Percentiles rank a stretch among this genome's conserved stretches.
Conservation (phyloP, 225 moss, liverwort and hornwort genomes). For the Physcomitrium patens region DNA sequence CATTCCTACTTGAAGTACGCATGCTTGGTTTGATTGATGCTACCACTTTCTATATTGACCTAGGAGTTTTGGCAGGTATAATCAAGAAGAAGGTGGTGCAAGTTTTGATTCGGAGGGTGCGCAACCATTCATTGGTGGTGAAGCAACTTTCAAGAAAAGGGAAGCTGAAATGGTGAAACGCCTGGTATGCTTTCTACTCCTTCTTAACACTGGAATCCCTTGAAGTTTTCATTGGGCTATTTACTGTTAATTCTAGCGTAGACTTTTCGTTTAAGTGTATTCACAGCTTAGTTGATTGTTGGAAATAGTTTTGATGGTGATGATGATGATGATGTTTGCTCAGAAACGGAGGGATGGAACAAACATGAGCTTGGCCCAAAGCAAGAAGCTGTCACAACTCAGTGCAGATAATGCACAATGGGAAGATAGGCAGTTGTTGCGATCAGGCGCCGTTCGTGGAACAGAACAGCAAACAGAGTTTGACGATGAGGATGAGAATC, state of each 20-base stretch:
- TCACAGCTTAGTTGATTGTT: neutral
- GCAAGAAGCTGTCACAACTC: slow-evolving; percentile 95
- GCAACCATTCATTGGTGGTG: slow-evolving; percentile 83
- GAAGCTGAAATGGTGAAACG: slow-evolving; percentile 95
- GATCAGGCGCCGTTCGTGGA: slow-evolving; percentile 97
- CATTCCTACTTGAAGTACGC: neutral
- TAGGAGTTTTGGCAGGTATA: slow-evolving; percentile 70
- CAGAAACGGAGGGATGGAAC: slow-evolving; percentile 95
- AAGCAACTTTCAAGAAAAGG: slow-evolving; percentile 92
- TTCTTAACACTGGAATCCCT: neutral
- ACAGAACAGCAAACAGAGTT: slow-evolving; percentile 97
- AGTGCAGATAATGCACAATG: slow-evolving; percentile 99
- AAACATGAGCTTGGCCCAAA: slow-evolving; percentile 98
- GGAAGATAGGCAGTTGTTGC: slow-evolving; percentile 95
- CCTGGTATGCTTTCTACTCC: slow-evolving; percentile 53
- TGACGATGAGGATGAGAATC: slow-evolving; percentile 97
- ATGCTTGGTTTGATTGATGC: slow-evolving; percentile 22
- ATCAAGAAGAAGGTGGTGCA: slow-evolving; percentile 93
- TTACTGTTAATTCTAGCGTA: slow-evolving; percentile 5
- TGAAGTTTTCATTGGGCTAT: slow-evolving; percentile 8
- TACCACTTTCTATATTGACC: slow-evolving; percentile 25
- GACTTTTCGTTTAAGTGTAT: neutral
- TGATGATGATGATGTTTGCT: slow-evolving; percentile 12
- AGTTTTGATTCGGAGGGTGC: slow-evolving; percentile 74
- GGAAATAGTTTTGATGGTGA: neutral